Evolutionary conservation across 306 rosid species (phyloP), one percentile per base, ranked within the genome.

Genomic region (Vigna unguiculata): DNA sequence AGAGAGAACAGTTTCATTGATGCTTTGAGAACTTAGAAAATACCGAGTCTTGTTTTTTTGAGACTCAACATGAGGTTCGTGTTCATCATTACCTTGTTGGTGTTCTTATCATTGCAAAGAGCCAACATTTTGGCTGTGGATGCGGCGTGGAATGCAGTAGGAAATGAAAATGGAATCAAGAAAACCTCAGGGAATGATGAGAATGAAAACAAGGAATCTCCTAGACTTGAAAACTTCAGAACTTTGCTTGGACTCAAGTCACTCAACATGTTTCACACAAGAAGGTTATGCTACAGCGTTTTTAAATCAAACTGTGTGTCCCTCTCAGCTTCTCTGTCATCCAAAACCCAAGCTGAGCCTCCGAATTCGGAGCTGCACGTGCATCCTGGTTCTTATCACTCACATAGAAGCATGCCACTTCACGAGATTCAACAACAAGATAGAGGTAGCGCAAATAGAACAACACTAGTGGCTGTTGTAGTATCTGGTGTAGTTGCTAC

Each of bases 401-500:
- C 40, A 58, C 20, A 28, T 6, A 1, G 12, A 40, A 58, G 15
- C 20, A 13, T 25, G 65, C 65, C 65, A 28, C 40, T 25, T 28
- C 38, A 1, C 38, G 14, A 58, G 38, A 28, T 57, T 57, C 63
- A 24, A 24, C 36, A 25, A 58, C 5, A 58, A 28, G 40, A 58
- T 58, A 14, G 40, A 13, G 65, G 65, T 9, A 7, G 4, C 20
- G 6, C 65, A 58, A 28, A 58, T 25, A 58, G 65, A 58, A 58
- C 65, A 58, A 58, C 20, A 58, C 4, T 58, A 58, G 65, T 58
- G 8, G 40, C 65, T 58, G 65, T 25, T 58, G 40, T 14, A 58
- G 64, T 58, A 58, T 36, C 64, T 25, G 65, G 40, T 58, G 65
- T 20, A 58, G 65, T 58, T 58, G 65, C 40, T 6, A 25, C 65